A percentile compares a stretch with the other conserved stretches of the same genome.
Evolutionary conservation across 257 asterid genomes (phyloP).

Genomic region (Lycium barbarum): DNA sequence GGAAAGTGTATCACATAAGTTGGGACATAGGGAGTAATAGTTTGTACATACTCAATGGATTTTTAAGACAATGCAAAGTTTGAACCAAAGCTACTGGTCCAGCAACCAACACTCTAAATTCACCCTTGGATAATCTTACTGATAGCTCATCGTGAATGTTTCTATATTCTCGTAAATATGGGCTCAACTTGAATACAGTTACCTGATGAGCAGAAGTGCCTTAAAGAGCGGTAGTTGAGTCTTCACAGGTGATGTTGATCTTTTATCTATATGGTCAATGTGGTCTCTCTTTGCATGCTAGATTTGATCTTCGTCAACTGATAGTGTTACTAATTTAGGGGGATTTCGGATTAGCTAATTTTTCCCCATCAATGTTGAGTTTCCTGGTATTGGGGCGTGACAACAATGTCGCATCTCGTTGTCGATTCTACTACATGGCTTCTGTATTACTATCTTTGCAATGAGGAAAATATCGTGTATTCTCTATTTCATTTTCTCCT

Average conservation of each 20-base stretch:
- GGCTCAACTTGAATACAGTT: conserved; percentile 5
- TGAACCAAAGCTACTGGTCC: no score
- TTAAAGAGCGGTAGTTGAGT: neutral
- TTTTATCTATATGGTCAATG: neutral
- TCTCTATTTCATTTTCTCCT: conserved; percentile 32
- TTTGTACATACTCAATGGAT: no score
- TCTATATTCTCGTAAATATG: conserved; percentile 8
- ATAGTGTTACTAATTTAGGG: conserved; percentile 9
- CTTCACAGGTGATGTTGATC: neutral
- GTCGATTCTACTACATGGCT: neutral
- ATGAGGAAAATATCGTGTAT: neutral
- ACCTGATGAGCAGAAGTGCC: neutral
- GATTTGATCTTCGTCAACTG: neutral
- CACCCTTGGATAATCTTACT: no score
- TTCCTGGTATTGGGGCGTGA: neutral
- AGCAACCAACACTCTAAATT: no score
- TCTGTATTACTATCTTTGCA: neutral
- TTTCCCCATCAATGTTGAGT: neutral
- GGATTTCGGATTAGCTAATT: neutral
- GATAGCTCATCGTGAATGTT: neutral
- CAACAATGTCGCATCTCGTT: neutral
- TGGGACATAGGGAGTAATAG: no score
- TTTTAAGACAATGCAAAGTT: no score
- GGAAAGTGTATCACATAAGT: no score
- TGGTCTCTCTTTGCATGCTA: neutral